Base-by-base conservation (phyloP, 805 yeast genomes). In the Huiozyma sinensis region DNA sequence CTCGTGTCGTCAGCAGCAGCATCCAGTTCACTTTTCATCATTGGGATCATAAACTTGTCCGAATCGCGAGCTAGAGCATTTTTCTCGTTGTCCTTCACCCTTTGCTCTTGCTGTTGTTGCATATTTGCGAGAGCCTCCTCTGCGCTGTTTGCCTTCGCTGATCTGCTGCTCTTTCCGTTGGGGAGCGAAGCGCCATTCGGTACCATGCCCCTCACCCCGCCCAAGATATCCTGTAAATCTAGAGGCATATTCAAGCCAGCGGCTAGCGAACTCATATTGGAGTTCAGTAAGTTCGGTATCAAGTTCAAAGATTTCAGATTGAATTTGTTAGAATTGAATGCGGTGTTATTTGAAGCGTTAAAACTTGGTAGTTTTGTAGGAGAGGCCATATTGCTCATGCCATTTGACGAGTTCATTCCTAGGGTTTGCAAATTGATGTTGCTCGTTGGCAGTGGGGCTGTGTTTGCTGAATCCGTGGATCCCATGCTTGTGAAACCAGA, bases 61-160 rank as follows among this genome's bases (percentile, higher is more conserved):
- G 32, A 13, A 28, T n/a, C 35, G n/a, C 34, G 28, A 6, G 28
- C 28, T 10, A 29, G 39, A 12, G 44, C 38, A 29, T 33, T 33
- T 24, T 44, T 38, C 13, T 42, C 34, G 7, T 39, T 31, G 1
- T 33, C 28, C 11, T 40, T 34, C 1, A 49, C 48, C 38, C 53
- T 56, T 41, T 53, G 56, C 28, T 47, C 47, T 30, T 51, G 56
- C 43, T 56, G 61, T 39, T 56, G 51, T 46, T 63, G 60, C 57
- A 58, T 52, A 33, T 52, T 56, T n/a, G 64, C 63, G 31, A 59
- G 41, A 0, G 62, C 62, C 38, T 57, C 61, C 40, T 55, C 61
- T 8, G 60, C 63, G 36, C 54, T 50, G 30, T 45, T 49, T 13
- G 53, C 57, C 44, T 52, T 55, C 9, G 51, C 49, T n/a, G 54